Evolutionary conservation across 1,284 basidiomycete genomes (phyloP).

Genomic region (Fomitiporia mediterranea): DNA sequence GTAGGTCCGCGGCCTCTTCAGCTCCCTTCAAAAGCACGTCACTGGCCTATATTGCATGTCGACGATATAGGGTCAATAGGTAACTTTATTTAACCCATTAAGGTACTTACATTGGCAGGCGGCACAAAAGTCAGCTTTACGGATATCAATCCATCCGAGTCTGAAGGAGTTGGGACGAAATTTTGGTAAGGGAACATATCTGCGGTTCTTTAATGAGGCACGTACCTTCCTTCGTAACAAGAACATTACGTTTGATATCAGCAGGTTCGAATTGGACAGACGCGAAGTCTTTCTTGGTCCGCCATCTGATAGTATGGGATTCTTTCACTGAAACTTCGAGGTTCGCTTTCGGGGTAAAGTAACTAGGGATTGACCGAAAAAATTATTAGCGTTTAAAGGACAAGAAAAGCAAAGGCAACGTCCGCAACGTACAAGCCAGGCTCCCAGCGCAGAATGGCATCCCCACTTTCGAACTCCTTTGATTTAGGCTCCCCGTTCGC

Average conservation of each 20-base stretch:
- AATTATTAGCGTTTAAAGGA: too few species aligned
- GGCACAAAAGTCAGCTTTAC: background rate
- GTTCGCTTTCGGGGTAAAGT: background rate
- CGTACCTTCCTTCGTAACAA: background rate
- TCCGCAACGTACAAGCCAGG: background rate
- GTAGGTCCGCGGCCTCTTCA: background rate
- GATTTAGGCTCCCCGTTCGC: background rate
- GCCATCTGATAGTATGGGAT: background rate
- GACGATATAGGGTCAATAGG: background rate
- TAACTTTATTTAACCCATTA: background rate
- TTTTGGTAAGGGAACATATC: background rate
- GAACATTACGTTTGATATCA: background rate
- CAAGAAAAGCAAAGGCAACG: too few species aligned
- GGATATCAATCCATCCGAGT: background rate
- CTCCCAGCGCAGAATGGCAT: background rate
- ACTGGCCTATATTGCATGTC: background rate
- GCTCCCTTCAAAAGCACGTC: background rate
- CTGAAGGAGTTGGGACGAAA: background rate
- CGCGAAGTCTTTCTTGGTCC: constrained; percentile 1
- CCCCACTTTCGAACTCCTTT: background rate
- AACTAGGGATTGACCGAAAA: too few species aligned
- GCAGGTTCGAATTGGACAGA: background rate
- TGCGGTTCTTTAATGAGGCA: background rate
- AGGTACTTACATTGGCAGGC: background rate
- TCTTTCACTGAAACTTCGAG: background rate